Conservation (phyloP, 148 eudicot species). For the Cornus controversa region DNA sequence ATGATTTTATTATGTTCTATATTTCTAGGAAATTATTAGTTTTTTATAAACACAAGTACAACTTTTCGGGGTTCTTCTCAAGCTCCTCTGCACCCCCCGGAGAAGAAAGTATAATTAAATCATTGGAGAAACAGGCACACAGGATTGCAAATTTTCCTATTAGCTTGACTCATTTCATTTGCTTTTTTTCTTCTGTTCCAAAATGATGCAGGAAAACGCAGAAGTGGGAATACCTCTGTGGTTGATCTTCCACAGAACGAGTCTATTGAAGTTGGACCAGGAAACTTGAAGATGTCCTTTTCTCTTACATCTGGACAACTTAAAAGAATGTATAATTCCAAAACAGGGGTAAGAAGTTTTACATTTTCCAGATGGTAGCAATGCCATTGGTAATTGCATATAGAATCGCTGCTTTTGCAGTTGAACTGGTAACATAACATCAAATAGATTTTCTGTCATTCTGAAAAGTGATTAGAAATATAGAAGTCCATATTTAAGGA, state of each 20-base stretch:
- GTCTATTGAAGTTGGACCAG: conserved; percentile 68
- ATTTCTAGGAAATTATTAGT: not conserved
- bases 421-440: not conserved
- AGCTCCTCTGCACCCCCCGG: not conserved
- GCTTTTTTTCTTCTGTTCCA: conserved; percentile 6
- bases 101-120: not conserved
- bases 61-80: not conserved
- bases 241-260: conserved; percentile 31
- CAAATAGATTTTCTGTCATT: not conserved
- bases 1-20: not conserved
- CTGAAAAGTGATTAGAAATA: not conserved
- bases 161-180: not conserved
- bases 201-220: conserved; percentile 39
- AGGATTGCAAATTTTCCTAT: not conserved
- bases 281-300: conserved; percentile 73
- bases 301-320: conserved; percentile 63
- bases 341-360: conserved; percentile 52
- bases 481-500: not conserved
- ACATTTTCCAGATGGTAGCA: not conserved
- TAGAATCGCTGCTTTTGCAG: not conserved
- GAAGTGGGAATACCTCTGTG: conserved; percentile 21
- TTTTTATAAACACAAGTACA: not conserved
- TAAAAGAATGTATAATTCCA: conserved; percentile 51
- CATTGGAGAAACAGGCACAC: not conserved
- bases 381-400: not conserved